These are phyloP conservation scores for Violaceomyces palustris DNA, from an alignment of 1,284 basidiomycete genomes.

Conservation along the genomic window DNA sequence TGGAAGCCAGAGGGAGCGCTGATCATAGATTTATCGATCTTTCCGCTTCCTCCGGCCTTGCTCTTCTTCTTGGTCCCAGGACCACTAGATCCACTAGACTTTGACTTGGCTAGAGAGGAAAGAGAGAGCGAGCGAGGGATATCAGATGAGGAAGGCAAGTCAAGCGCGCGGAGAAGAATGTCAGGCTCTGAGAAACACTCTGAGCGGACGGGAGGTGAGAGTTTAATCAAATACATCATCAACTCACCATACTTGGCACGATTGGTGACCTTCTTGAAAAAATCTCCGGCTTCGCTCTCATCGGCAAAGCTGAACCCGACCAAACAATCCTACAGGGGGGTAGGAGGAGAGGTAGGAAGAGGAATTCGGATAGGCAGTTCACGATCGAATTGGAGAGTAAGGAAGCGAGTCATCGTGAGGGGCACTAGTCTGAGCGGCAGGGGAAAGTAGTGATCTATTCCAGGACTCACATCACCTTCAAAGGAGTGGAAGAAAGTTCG, in stretches of 20 bases:
- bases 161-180: background rate
- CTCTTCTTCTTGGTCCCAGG: slow-evolving; percentile 57
- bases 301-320: slow-evolving; percentile 86
- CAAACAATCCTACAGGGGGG: slow-evolving; percentile 65
- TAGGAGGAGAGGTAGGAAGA: too few relatives aligned
- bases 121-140: background rate
- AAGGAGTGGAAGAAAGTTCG: slow-evolving; percentile 91
- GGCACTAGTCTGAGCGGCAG: background rate
- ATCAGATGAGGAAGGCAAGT: background rate
- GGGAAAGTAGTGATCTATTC: too few relatives aligned
- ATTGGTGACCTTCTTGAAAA: slow-evolving; percentile 78
- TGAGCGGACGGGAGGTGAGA: too few relatives aligned
- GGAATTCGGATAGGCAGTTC: too few relatives aligned
- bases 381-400: too few relatives aligned
- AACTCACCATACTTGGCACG: slow-evolving; percentile 64
- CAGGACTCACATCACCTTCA: slow-evolving; percentile 72
- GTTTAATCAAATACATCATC: too few relatives aligned
- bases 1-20: slow-evolving; percentile 74
- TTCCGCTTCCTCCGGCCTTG: slow-evolving; percentile 54
- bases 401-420: background rate
- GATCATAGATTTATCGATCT: slow-evolving; percentile 85
- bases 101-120: slow-evolving; percentile 28
- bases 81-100: slow-evolving; percentile 14
- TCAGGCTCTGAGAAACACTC: too few relatives aligned
- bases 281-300: slow-evolving; percentile 77